Evolutionary conservation across 176 grass and related monocot genomes (phyloP), one percentile per base, ranked within the genome.

Genomic region (Avena atlantica): DNA sequence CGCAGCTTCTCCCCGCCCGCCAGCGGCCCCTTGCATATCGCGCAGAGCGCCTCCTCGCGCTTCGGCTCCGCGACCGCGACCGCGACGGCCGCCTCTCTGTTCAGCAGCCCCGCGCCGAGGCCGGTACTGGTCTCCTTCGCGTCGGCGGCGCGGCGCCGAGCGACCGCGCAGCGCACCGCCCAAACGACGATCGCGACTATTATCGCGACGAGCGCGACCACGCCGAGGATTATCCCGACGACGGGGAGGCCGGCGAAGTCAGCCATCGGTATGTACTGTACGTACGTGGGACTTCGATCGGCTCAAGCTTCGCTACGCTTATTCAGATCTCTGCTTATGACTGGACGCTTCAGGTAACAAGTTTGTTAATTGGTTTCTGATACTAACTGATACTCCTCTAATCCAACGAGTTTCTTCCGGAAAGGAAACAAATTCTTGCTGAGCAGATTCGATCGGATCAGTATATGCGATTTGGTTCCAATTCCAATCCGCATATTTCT

Each of bases 11-110:
- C 44, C 8, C 74, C 72, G 13, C 9, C 73, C 17, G 1, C 55
- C 11, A 87, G 66, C 83, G 6, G 23, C 24, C 4, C 78, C 83
- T 59, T 83, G 65, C 87, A 92, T 60, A 92, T 89, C 21, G 72
- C 64, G 74, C 90, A 92, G 13, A 79, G 5, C 58, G 8, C 17
- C 55, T 27, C 77, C 53, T 81, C 40, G 40, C 40, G 40, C 40
- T 42, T 42, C 40, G 40, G 40, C 40, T 42, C 40, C 40, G 40
- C 40, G 40, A 42, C 37, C 37, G 37, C 37, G 3, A n/a, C n/a
- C n/a, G 0, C 40, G 40, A 0, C 40, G 40, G 40, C 40, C 58
- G 5, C 17, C 40, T 27, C 70, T 31, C 78, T 83, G 74, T 42
- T 27, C 80, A 86, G 8, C 21, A 87, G 51, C 12, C 16, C 67